Percentiles rank a stretch among this genome's conserved stretches.
These are phyloP conservation scores for Neonectria faginata DNA, from an alignment of 2,329 filamentous ascomycete genomes.

Conservation along the genomic window DNA sequence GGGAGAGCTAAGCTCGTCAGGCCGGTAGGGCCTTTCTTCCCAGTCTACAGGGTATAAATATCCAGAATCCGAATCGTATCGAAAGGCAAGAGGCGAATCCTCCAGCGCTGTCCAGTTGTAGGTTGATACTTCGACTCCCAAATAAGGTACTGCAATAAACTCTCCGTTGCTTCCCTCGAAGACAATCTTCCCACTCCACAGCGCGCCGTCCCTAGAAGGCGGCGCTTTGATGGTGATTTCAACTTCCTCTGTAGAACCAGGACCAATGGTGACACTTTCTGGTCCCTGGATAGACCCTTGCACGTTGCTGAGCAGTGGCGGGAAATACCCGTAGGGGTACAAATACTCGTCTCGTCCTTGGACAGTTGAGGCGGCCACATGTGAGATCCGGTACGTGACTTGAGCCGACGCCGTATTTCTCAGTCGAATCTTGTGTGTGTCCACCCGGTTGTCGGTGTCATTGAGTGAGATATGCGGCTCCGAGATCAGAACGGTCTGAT, in stretches of 20 bases:
- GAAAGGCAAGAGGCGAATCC: conserved; percentile 27
- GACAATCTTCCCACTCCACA: conserved; percentile 40
- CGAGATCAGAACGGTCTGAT: conserved; percentile 22
- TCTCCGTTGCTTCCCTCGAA: conserved; percentile 35
- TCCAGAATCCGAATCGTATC: conserved; percentile 29
- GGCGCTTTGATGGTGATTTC: conserved; percentile 18
- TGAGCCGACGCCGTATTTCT: conserved; percentile 23
- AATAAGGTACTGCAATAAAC: conserved; percentile 33
- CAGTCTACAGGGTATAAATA: conserved; percentile 34
- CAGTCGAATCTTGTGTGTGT: conserved; percentile 30
- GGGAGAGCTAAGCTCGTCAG: conserved; percentile 31
- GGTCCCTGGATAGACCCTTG: conserved; percentile 21
- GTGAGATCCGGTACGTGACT: conserved; percentile 33
- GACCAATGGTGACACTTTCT: conserved; percentile 13
- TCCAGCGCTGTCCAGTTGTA: conserved; percentile 39
- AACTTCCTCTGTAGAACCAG: conserved; percentile 3
- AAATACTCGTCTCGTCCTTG: conserved; percentile 22
- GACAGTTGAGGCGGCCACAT: conserved; percentile 26
- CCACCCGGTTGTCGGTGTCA: conserved; percentile 35
- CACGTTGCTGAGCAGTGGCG: conserved; percentile 15
- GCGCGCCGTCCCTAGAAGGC: conserved; percentile 28
- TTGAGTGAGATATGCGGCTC: conserved; percentile 32
- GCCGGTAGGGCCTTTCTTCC: conserved; percentile 20
- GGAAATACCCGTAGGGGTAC: conserved; percentile 32
- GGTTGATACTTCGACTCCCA: conserved; percentile 39